Evolutionary conservation across 2,329 filamentous ascomycete genomes (phyloP), one percentile per base, ranked within the genome.

Genomic region (Trichoderma simmonsii): DNA sequence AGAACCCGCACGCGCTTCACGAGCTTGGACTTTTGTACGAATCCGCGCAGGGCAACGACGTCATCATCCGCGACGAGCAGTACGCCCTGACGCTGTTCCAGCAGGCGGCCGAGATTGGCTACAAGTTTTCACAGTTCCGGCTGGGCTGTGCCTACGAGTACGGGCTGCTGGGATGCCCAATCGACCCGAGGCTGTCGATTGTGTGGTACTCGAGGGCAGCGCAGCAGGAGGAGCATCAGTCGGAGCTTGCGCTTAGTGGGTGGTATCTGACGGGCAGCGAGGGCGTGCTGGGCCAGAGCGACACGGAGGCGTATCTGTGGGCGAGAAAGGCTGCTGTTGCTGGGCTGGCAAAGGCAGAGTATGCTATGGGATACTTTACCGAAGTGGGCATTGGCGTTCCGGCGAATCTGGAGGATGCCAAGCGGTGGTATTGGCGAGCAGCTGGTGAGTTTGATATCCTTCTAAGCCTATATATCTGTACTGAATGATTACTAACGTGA

Each of bases 231-330:
- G 96, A 99, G 83, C 96, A 98, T 80, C 94, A 98, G 81, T 92
- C 92, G 71, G 96, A 98, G 82, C 86, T 96, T 72, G 90, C 93
- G 0, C 86, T 96, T 24, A 93, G 90, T 77, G 93, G 93, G n/a
- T 96, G 95, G 95, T 99, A 99, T 80, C 84, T 99, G 59, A 99
- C 96, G 0, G 96, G 96, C 1, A 91, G 90, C 43, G 93, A 97
- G 70, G 93, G 93, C 1, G 93, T 98, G 9, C 83, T 99, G 68
- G 90, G 93, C 77, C 95, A 98, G 81, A 97, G 91, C 79, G 96
- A 99, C 77, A 97, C 93, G 0, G 96, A 99, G 81, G 96, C 96
- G 1, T 99, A 98, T 80, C 88, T 99, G 2, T 99, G 96, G 96
- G 95, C 96, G 12, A 87, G 95, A 26, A 98, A 98, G 82, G 95